Evolutionary conservation across 2,329 filamentous ascomycete genomes (phyloP).

Genomic region (Microcyclospora pomicola): DNA sequence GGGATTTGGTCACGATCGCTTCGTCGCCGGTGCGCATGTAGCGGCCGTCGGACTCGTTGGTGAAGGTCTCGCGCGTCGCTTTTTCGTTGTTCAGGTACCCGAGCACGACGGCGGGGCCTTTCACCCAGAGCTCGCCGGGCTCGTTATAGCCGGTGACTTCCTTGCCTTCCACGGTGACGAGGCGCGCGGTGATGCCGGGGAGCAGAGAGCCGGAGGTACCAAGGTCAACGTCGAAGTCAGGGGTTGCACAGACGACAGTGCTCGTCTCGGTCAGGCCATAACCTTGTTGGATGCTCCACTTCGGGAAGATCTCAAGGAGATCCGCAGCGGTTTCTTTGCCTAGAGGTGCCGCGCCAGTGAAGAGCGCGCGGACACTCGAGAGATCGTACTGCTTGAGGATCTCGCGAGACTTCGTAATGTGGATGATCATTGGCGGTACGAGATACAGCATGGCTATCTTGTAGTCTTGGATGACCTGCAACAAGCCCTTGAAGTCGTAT

Average conservation of each 20-base stretch:
- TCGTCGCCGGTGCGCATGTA: constrained; percentile 70
- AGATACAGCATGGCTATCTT: constrained; percentile 55
- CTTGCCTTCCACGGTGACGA: constrained; percentile 53
- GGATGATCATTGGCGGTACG: constrained; percentile 71
- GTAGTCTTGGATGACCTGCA: constrained; percentile 52
- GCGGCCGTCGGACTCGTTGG: constrained; percentile 47
- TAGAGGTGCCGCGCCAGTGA: constrained; percentile 66
- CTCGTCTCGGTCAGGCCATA: constrained; percentile 70
- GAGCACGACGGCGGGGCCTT: constrained; percentile 60
- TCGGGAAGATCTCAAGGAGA: constrained; percentile 46
- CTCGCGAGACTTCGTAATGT: constrained; percentile 52
- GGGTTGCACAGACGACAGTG: constrained; percentile 52
- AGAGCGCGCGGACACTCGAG: constrained; percentile 49
- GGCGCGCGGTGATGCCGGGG: constrained; percentile 49
- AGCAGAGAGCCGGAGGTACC: constrained; percentile 61
- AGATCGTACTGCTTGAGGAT: constrained; percentile 55
- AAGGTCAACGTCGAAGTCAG: constrained; percentile 49
- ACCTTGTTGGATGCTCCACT: constrained; percentile 45
- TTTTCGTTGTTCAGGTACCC: constrained; percentile 81
- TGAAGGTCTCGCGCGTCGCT: constrained; percentile 60
- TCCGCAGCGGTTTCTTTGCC: constrained; percentile 46
- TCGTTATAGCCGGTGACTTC: constrained; percentile 59
- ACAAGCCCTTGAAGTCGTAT: constrained; percentile 56
- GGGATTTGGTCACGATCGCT: constrained; percentile 51
- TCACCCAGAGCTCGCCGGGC: constrained; percentile 68